Base-by-base conservation (phyloP, 495 filamentous ascomycete genomes). In the Hyaloscypha hepaticicola region DNA sequence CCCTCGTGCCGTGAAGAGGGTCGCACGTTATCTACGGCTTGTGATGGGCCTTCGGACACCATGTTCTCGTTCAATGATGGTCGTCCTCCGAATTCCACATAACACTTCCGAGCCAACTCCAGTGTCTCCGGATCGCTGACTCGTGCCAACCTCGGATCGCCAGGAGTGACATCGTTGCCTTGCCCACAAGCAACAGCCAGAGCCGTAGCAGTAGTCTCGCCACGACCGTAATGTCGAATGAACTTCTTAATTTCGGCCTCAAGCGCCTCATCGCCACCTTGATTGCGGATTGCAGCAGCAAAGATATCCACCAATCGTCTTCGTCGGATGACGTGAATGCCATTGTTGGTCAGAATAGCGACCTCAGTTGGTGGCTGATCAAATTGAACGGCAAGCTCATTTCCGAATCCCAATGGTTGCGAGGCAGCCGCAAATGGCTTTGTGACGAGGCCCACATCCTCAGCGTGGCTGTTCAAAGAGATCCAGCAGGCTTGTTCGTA, bases 111-210 rank as follows among this genome's bases (percentile, higher is more conserved):
- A 5, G 95, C 95, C 52, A 86, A 83, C 68, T 95, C 91, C 24
- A 94, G 78, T 24, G 96, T 88, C 41, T 90, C 83, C 1, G 90
- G 88, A 70, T 97, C 95, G n/a, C 84, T 88, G 58, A 92, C 82
- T 58, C 80, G 82, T 0, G 85, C 82, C 0, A 92, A 79, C 55
- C 91, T 85, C 26, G 84, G 80, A 60, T 92, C 89, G 0, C 87
- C 80, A 0, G 86, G 85, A 12, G 79, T 76, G 51, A 93, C 82
- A 69, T 94, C 92, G 25, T 87, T 83, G 21, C 90, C 92, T 73
- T 96, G 92, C 14, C 94, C 92, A 73, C 95, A 99, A 16, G 93
- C 93, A n/a, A 98, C 95, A 9, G 96, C 96, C 24, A 99, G 81
- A 11, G 96, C 92, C 59, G 93, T 93, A 0, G 96, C 91, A 66